These are phyloP conservation scores for Stenogyne calaminthoides DNA, from an alignment of 305 asterid genomes.

Conservation along the genomic window DNA sequence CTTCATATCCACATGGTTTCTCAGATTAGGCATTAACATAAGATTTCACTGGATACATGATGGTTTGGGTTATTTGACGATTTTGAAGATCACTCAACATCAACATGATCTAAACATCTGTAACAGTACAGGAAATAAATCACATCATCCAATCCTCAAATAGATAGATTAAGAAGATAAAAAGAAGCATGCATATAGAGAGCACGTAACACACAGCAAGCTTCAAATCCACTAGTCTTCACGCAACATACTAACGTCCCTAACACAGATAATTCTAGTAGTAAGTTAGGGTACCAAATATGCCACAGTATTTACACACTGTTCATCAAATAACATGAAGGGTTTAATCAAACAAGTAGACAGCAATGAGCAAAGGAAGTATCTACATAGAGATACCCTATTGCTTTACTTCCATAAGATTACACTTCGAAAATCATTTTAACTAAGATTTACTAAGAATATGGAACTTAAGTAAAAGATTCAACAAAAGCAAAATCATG, in stretches of 20 bases:
- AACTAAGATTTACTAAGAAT: neutral
- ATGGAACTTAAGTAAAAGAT: neutral
- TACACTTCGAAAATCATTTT: neutral
- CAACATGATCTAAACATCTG: neutral
- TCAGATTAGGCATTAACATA: neutral
- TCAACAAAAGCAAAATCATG: neutral
- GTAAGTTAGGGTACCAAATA: neutral
- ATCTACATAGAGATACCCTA: neutral
- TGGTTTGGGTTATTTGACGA: neutral
- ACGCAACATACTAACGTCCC: neutral
- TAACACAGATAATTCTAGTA: neutral
- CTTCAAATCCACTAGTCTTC: neutral
- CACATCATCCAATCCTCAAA: neutral
- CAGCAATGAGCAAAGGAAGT: neutral
- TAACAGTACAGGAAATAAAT: neutral
- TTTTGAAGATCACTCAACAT: neutral
- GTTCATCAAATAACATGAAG: neutral
- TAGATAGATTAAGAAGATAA: neutral
- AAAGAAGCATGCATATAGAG: neutral
- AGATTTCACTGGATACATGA: neutral
- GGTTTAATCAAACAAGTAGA: neutral
- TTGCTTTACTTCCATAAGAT: constrained; percentile 12
- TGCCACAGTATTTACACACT: neutral
- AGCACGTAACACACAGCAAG: neutral
- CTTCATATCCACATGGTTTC: constrained; percentile 16